Base-by-base conservation (phyloP, 495 filamentous ascomycete genomes). In the Astrocystis sublimbata region DNA sequence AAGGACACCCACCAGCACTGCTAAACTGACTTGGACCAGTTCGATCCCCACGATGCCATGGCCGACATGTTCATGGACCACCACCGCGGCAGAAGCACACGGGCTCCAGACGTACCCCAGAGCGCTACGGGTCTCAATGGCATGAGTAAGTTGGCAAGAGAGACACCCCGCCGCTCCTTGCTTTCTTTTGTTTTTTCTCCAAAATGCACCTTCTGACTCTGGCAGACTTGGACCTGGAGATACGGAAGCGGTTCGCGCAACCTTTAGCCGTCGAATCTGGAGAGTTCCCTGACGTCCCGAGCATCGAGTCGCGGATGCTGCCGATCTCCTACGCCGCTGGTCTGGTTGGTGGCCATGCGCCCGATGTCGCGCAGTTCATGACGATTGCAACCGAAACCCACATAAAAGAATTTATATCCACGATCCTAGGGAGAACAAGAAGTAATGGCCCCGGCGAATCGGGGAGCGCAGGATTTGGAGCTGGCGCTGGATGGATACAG, bases 321-420 rank as follows among this genome's bases (percentile, higher is more conserved):
- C 93, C 94, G 8, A 94, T 97, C 65, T 96, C 92, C 75, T 97
- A 96, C 75, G 94, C 97, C 75, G 84, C 90, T 62, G 94, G 93
- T 0, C 84, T 98, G 4, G 81, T 83, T n/a, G 83, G 82, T 23
- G 91, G 92, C 3, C 85, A 90, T 62, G 78, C 84, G 6, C 71
- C 86, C 6, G 85, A 90, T 28, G 90, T 90, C 35, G 86, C 93
- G 6, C 87, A 90, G 53, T 92, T 93, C 71, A 89, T 98, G 86
- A 89, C 91, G 23, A 86, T 92, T 43, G 94, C 93, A 2, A 90
- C 91, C 3, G 93, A 98, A 73, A 92, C 89, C 0, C 97, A 89
- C 68, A 87, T 98, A 61, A 98, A 97, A 75, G 91, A 96, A 66
- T 83, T 93, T 5, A 78, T 98, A 33, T 86, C 88, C 6, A 83